Evolutionary conservation across 805 yeast species (phyloP), one percentile per base, ranked within the genome.

Genomic region (Nadsonia fulvescens): DNA sequence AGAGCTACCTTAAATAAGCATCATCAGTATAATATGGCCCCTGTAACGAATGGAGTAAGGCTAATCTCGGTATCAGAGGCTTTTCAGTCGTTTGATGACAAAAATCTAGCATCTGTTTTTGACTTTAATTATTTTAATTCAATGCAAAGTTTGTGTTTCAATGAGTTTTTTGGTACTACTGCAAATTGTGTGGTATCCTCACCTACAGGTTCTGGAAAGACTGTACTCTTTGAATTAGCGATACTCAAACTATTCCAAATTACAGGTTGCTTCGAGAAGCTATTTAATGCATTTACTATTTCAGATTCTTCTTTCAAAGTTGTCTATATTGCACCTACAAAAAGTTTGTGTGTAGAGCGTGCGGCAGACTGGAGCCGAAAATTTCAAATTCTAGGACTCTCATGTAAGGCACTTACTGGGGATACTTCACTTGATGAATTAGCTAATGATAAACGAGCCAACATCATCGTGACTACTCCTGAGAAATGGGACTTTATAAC

Each of bases 401-500:
- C n/a, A n/a, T n/a, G n/a, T n/a, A n/a, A n/a, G n/a, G n/a, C n/a
- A n/a, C n/a, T n/a, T n/a, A n/a, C n/a, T n/a, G n/a, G n/a, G n/a
- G n/a, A n/a, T n/a, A 75, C 93, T 0, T 93, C 86, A 39, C 50
- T 86, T 4, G 54, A 15, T 63, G n/a, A n/a, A n/a, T n/a, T n/a
- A n/a, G n/a, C n/a, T n/a, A n/a, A n/a, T n/a, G n/a, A n/a, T n/a
- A n/a, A n/a, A n/a, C n/a, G n/a, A n/a, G n/a, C 68, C 30, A 86
- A 82, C 43, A 46, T 86, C 27, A 53, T 86, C 25, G 91, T 86
- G 1, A 78, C 94, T 0, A 86, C 98, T 0, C 96, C 96, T 0
- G 98, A 89, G 44, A 86, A 83, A 43, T 86, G 96, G 96, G 96
- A 89, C 52, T 77, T 89, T 12, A 72, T 83, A 9, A 83, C 94